Percentiles rank a stretch among this genome's conserved stretches.
Evolutionary conservation across 2,329 filamentous ascomycete species (phyloP).

Genomic region (Monilinia vaccinii-corymbosi): DNA sequence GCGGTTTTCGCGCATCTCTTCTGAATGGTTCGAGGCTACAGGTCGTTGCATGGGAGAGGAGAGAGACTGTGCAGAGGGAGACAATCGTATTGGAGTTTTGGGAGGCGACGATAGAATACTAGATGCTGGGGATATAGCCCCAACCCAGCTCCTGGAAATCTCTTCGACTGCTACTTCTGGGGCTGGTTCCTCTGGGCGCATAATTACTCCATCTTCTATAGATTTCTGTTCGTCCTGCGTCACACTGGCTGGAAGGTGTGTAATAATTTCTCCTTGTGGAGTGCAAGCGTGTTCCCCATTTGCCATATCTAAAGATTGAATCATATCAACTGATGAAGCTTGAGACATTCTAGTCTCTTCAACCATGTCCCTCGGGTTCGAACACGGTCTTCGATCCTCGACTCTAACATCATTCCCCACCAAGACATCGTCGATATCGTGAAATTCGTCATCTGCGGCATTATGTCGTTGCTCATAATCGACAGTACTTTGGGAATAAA

Average conservation of each 20-base stretch:
- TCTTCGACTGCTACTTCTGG: conserved; percentile 26
- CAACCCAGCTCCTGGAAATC: conserved; percentile 33
- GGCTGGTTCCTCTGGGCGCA: background rate
- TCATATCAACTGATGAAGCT: conserved; percentile 10
- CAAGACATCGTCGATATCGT: background rate
- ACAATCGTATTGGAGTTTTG: conserved; percentile 7
- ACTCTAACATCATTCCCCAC: background rate
- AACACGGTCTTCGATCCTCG: background rate
- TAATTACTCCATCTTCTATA: background rate
- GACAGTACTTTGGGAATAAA: conserved; percentile 18
- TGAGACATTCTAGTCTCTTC: background rate
- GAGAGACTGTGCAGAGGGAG: background rate
- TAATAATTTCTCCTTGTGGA: background rate
- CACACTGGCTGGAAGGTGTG: background rate
- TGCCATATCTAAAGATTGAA: background rate
- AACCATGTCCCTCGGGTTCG: background rate
- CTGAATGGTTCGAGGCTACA: background rate
- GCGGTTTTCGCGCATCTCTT: background rate
- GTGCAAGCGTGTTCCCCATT: background rate
- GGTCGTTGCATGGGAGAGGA: background rate
- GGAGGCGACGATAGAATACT: conserved; percentile 25
- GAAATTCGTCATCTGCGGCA: conserved; percentile 1
- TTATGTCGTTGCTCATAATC: background rate
- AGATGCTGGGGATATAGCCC: conserved; percentile 28
- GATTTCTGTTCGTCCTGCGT: background rate